Percentiles rank a stretch among this genome's conserved stretches.
Conservation (phyloP, 2,329 filamentous ascomycete species). For the Zymoseptoria tritici region DNA sequence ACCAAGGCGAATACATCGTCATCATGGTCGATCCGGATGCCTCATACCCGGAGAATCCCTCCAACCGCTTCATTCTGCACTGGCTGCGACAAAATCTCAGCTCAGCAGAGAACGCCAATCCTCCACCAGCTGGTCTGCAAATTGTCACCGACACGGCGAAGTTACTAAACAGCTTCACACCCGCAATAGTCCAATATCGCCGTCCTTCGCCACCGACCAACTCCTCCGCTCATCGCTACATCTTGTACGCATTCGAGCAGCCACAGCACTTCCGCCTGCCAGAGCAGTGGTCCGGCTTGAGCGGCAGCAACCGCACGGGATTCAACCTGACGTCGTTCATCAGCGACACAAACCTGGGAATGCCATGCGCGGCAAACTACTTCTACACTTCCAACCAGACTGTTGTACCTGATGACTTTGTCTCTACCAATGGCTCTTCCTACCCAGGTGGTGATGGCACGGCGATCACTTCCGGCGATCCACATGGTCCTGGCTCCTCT, state of each 20-base stretch:
- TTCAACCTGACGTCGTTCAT: slow-evolving; percentile 12
- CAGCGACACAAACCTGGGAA: slow-evolving; percentile 4
- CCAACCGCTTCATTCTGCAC: slow-evolving; percentile 8
- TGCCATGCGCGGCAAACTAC: slow-evolving; percentile 10
- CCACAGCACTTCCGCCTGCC: slow-evolving; percentile 7
- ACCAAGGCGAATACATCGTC: slow-evolving; percentile 7
- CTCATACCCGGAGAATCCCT: slow-evolving; percentile 9
- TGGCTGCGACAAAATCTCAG: slow-evolving; percentile 9
- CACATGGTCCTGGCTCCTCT: slow-evolving; percentile 1
- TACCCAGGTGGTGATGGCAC: slow-evolving; percentile 9
- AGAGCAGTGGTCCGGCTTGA: slow-evolving; percentile 6
- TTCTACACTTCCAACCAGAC: slow-evolving; percentile 10
- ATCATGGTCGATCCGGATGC: slow-evolving; percentile 14
- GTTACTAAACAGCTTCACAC: slow-evolving; percentile 1
- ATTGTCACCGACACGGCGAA: neutral
- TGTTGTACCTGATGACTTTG: slow-evolving; percentile 6
- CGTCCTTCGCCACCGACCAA: slow-evolving; percentile 9
- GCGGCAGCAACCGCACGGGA: neutral
- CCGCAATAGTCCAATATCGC: slow-evolving; percentile 2
- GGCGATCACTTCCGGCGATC: slow-evolving; percentile 9
- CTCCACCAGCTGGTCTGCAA: neutral
- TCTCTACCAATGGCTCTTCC: slow-evolving; percentile 1
- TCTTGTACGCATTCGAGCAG: slow-evolving; percentile 10
- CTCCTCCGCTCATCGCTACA: slow-evolving; percentile 9
- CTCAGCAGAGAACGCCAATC: neutral